A percentile compares a stretch with the other conserved stretches of the same genome.
Evolutionary conservation across 2,329 filamentous ascomycete genomes (phyloP).

Genomic region (Trichoderma breve): DNA sequence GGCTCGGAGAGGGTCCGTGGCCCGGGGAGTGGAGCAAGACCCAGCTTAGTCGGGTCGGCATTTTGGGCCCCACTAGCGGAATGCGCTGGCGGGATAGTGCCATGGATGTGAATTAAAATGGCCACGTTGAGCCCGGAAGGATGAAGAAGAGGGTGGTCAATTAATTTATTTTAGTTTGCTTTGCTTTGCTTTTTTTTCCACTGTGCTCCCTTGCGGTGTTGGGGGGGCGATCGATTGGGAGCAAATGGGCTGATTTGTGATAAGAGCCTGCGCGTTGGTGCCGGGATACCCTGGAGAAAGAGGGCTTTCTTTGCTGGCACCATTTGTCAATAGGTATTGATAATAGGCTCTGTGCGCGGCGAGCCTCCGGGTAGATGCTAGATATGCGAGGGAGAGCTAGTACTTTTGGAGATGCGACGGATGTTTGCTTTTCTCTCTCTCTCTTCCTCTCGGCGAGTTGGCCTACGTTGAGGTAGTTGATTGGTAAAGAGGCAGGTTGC

Average conservation of each 20-base stretch:
- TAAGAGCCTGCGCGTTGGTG: background rate
- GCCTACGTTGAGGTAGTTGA: background rate
- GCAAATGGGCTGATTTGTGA: slow-evolving; percentile 1
- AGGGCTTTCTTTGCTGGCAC: background rate
- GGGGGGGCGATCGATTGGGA: background rate
- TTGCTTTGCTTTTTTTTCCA: background rate
- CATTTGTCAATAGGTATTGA: background rate
- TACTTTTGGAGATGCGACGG: background rate
- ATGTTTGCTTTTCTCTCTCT: background rate
- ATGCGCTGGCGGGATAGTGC: slow-evolving; percentile 2
- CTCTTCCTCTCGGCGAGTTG: background rate
- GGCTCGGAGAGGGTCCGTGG: slow-evolving; percentile 2
- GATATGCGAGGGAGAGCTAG: background rate
- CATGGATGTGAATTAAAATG: background rate
- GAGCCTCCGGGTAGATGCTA: background rate
- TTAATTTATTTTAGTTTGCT: background rate
- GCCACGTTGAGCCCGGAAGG: background rate
- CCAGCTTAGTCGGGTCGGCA: background rate
- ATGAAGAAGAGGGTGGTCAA: background rate
- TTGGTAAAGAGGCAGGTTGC: slow-evolving; percentile 2
- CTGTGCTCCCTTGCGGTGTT: background rate
- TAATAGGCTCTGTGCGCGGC: background rate
- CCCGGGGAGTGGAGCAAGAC: background rate
- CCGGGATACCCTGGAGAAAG: slow-evolving; percentile 3
- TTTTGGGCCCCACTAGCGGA: background rate